Evolutionary conservation across 768 basidiomycete genomes (phyloP).

Genomic region (Mycena leptocephala): DNA sequence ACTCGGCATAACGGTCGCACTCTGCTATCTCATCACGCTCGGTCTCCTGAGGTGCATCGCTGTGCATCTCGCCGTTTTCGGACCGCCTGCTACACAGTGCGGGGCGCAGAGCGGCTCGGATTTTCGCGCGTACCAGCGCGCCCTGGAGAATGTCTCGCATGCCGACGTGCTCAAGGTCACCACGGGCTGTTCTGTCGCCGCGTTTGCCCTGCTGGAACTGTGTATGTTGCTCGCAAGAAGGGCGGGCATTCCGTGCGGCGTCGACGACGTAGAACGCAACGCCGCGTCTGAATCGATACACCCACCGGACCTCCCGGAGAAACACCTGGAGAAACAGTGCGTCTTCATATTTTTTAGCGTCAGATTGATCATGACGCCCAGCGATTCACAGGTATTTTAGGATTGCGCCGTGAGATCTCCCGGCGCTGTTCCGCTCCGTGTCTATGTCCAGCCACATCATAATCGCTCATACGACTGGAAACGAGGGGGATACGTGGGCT

Average conservation of each 20-base stretch:
- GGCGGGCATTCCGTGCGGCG: not conserved
- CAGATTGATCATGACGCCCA: not conserved
- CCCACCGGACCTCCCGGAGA: not conserved
- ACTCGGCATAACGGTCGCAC: conserved; percentile 8
- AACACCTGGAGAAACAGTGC: conserved; percentile 16
- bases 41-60: conserved; percentile 24
- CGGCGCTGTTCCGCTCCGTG: conserved; percentile 2
- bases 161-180: conserved; percentile 20
- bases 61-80: not conserved
- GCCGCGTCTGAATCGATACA: not conserved
- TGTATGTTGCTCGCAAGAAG: conserved; percentile 4
- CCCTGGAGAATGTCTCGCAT: not conserved
- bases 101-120: not conserved
- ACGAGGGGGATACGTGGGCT: no score
- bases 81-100: not conserved
- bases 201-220: conserved; percentile 15
- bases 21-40: conserved; percentile 30
- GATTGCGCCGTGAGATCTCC: not conserved
- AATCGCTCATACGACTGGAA: no score
- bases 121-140: not conserved
- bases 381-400: conserved; percentile 1
- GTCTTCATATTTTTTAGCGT: not conserved
- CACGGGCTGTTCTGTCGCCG: conserved; percentile 6
- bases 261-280: conserved; percentile 4
- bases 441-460: no score